Evolutionary conservation across 805 yeast species (phyloP).

Genomic region (Saccharomyces jurei): DNA sequence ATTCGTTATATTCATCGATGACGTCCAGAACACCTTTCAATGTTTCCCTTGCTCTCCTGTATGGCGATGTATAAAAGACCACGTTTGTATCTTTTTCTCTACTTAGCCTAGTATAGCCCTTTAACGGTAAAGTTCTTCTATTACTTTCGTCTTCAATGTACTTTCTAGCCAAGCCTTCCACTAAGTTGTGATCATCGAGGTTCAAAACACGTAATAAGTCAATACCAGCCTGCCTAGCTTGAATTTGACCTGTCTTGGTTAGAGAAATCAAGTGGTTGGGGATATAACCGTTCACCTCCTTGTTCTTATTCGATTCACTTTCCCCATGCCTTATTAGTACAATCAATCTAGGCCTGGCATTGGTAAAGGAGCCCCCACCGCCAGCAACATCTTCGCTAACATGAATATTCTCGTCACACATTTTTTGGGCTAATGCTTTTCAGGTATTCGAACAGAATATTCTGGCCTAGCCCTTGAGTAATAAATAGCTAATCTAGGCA

Average conservation of each 20-base stretch:
- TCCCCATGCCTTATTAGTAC: conserved; percentile 87
- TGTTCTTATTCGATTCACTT: conserved; percentile 82
- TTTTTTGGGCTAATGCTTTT: background rate
- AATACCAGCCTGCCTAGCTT: conserved; percentile 53
- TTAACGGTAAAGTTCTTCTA: conserved; percentile 11
- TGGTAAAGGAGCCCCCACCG: background rate
- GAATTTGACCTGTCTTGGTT: conserved; percentile 61
- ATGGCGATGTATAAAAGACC: conserved; percentile 80
- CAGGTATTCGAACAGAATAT: background rate
- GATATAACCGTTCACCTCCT: conserved; percentile 63
- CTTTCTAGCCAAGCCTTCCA: conserved; percentile 14
- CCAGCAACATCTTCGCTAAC: background rate
- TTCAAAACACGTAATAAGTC: conserved; percentile 32
- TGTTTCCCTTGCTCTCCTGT: conserved; percentile 76
- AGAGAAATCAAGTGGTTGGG: conserved; percentile 77
- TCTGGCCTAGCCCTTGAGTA: background rate
- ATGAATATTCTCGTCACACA: background rate
- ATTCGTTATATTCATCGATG: conserved; percentile 32
- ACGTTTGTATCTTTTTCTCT: conserved; percentile 45
- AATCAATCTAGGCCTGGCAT: conserved; percentile 45
- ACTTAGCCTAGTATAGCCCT: conserved; percentile 30
- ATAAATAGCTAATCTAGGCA: background rate
- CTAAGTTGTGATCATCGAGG: conserved; percentile 18
- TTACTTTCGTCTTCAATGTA: conserved; percentile 8
- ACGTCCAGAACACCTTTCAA: conserved; percentile 60